These are phyloP conservation scores for Abelmoschus esculentus DNA, from an alignment of 345 rosid genomes.

Conservation along the genomic window DNA sequence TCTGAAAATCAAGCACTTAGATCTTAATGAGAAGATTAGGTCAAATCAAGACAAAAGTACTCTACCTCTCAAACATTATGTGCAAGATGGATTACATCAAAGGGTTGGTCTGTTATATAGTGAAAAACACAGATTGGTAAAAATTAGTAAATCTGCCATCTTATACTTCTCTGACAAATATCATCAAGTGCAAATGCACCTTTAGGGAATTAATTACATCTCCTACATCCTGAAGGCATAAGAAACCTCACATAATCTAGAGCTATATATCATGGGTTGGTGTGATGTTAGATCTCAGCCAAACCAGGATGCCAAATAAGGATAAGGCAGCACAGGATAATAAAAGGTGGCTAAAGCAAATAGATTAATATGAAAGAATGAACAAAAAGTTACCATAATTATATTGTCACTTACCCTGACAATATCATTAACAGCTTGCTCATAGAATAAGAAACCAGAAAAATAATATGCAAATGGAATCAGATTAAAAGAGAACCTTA, in stretches of 20 bases:
- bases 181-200: background rate
- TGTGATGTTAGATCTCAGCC: conserved; percentile 1
- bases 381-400: conserved; percentile 4
- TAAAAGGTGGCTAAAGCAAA: background rate
- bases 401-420: conserved; percentile 5
- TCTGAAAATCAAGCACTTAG: background rate
- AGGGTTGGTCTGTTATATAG: background rate
- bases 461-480: background rate
- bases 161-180: background rate
- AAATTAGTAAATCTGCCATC: background rate
- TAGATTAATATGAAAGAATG: background rate
- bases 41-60: background rate
- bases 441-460: conserved; percentile 1
- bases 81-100: background rate
- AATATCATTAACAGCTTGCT: background rate
- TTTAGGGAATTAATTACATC: background rate
- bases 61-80: conserved; percentile 3
- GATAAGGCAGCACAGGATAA: conserved; percentile 11
- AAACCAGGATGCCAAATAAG: background rate
- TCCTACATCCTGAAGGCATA: background rate
- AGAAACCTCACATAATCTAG: background rate
- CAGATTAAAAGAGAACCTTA: conserved; percentile 4
- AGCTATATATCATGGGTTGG: background rate
- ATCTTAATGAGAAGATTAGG: conserved; percentile 3
- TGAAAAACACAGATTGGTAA: background rate